Base-by-base conservation (phyloP, 495 filamentous ascomycete species). In the Xylaria venustula region DNA sequence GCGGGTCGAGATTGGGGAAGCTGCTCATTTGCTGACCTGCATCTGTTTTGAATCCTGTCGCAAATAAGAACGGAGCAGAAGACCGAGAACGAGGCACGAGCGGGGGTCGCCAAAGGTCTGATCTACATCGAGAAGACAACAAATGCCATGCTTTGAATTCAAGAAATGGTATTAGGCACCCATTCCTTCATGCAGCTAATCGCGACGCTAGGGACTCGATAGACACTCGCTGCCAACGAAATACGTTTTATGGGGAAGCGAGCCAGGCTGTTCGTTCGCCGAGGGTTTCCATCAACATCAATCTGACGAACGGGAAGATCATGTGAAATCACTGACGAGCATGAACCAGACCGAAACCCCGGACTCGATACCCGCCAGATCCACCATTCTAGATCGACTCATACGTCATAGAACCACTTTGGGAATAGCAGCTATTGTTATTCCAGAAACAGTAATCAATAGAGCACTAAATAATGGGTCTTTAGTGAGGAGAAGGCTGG, bases 111-210 rank as follows among this genome's bases (percentile, higher is more conserved):
- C 19, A 11, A 61, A n/a, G 41, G 32, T 54, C n/a, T 17, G 59
- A 61, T 61, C 60, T 56, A 32, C 52, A 62, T 57, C 52, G 60
- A 62, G 52, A 57, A 62, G 34, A 41, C 42, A 17, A 46, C 52
- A 51, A 62, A 57, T 56, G 26, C 60, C 52, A 57, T 62, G 25
- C 12, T 26, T 8, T 23, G n/a, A 37, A 46, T 58, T 20, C 30
- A 48, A 34, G 40, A 40, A 55, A 44, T 34, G 26, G 53, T 17
- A 45, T 54, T 9, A 40, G 37, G 37, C 37, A 40, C 14, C 7
- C 14, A 17, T 23, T 57, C 55, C 40, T 36, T 28, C 26, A 34
- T 58, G 54, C 54, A 48, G 32, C 54, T 58, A 48, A 49, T 55
- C 17, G 5, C 40, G 20, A 17, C 42, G 20, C 53, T 55, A 55